These are phyloP conservation scores for Mimosa bimucronata DNA, from an alignment of 306 rosid species.

Conservation along the genomic window DNA sequence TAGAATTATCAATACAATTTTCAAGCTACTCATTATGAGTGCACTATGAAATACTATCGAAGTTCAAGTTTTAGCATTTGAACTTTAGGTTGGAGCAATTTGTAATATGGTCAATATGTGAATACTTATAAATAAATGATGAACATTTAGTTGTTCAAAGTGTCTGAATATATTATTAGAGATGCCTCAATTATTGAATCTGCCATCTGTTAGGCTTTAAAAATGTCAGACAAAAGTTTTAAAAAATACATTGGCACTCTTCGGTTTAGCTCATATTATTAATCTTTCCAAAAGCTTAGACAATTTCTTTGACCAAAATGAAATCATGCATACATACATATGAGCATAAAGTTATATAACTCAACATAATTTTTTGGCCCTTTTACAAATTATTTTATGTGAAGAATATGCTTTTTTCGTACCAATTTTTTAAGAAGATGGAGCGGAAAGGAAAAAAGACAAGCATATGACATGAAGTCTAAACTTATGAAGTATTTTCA, in stretches of 20 bases:
- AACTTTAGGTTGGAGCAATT: neutral
- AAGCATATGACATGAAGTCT: too few species aligned
- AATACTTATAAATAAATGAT: neutral
- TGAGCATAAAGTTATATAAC: too few species aligned
- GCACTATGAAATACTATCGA: neutral
- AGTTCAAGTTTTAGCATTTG: neutral
- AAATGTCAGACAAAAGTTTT: too few species aligned
- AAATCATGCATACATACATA: neutral
- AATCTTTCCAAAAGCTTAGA: neutral
- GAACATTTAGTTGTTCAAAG: neutral
- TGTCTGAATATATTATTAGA: neutral
- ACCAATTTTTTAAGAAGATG: too few species aligned
- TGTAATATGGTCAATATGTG: neutral
- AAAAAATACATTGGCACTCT: neutral
- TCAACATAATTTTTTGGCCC: too few species aligned
- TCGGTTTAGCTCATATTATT: neutral
- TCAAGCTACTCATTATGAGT: neutral
- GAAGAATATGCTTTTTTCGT: too few species aligned
- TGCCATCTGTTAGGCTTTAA: neutral
- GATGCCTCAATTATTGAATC: neutral
- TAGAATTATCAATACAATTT: neutral
- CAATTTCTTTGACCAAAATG: neutral
- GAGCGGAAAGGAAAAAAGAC: too few species aligned
- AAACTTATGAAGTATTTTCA: too few species aligned
- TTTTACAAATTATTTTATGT: too few species aligned